Conservation (phyloP, 2,329 filamentous ascomycete genomes). For the Thelonectria discophora region DNA sequence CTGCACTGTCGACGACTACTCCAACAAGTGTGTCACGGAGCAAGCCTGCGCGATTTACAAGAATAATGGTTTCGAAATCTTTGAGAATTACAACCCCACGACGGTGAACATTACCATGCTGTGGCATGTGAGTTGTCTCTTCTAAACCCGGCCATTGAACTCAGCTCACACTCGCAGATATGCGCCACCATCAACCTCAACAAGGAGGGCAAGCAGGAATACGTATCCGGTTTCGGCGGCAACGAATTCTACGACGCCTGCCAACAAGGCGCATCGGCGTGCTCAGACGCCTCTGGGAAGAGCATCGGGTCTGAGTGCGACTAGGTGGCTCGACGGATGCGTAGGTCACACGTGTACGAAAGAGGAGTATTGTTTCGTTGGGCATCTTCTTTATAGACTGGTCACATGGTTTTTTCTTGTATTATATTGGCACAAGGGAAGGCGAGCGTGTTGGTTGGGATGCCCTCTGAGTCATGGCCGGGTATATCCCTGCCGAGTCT, state of each 20-base stretch:
- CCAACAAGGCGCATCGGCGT: neutral
- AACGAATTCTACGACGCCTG: neutral
- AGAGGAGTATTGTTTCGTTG: too few relatives aligned
- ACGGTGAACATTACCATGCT: neutral
- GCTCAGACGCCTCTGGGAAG: neutral
- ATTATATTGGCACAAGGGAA: neutral
- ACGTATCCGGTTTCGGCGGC: neutral
- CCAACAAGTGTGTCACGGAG: neutral
- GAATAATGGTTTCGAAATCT: neutral
- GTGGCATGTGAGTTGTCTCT: slow-evolving; percentile 6
- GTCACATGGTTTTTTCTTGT: too few relatives aligned
- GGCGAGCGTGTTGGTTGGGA: neutral
- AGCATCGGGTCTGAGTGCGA: neutral
- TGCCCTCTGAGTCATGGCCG: neutral
- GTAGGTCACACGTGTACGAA: too few relatives aligned
- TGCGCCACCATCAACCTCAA: neutral
- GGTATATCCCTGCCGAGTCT: too few relatives aligned
- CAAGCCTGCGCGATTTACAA: neutral
- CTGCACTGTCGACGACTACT: neutral
- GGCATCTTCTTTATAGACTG: too few relatives aligned
- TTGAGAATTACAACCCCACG: neutral
- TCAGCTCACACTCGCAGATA: too few relatives aligned
- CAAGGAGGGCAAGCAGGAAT: neutral
- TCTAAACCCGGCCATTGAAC: too few relatives aligned
- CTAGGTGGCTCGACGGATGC: neutral